Percentiles rank a stretch among this genome's conserved stretches.
These are phyloP conservation scores for Kwoniella dendrophila DNA, from an alignment of 768 basidiomycete genomes.

Conservation along the genomic window DNA sequence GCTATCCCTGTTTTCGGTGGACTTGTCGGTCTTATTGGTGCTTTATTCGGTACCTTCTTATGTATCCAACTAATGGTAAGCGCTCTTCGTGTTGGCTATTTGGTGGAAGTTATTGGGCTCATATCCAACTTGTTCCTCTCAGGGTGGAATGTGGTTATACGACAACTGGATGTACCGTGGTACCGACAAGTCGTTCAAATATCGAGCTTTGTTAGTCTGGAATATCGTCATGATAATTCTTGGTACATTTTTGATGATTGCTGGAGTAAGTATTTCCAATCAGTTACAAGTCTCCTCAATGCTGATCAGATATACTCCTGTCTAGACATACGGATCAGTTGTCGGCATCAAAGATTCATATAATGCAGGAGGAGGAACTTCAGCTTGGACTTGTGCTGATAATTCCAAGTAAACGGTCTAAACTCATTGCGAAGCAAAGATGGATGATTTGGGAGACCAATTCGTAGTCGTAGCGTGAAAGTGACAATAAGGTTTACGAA, in stretches of 20 bases:
- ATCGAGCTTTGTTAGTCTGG: not conserved
- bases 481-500: no score
- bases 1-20: constrained; percentile 47
- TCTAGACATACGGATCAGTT: constrained; percentile 11
- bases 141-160: constrained; percentile 46
- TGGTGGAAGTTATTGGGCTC: no score
- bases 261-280: constrained; percentile 7
- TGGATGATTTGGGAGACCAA: no score
- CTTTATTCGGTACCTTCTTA: constrained; percentile 39
- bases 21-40: constrained; percentile 42
- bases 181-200: not conserved
- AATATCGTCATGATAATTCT: constrained; percentile 8
- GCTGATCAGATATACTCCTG: not conserved
- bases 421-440: no score
- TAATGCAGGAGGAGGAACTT: not conserved
- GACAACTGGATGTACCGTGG: constrained; percentile 14
- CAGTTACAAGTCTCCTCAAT: not conserved
- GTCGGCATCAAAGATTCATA: not conserved
- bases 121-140: no score
- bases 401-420: constrained; percentile 20
- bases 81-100: no score
- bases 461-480: no score
- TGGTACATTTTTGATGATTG: constrained; percentile 2
- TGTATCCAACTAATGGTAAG: constrained; percentile 28
- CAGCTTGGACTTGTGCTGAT: constrained; percentile 14